Percentiles rank a stretch among this genome's conserved stretches.
Evolutionary conservation across 768 basidiomycete species (phyloP).

Genomic region (Mrakia blollopis): DNA sequence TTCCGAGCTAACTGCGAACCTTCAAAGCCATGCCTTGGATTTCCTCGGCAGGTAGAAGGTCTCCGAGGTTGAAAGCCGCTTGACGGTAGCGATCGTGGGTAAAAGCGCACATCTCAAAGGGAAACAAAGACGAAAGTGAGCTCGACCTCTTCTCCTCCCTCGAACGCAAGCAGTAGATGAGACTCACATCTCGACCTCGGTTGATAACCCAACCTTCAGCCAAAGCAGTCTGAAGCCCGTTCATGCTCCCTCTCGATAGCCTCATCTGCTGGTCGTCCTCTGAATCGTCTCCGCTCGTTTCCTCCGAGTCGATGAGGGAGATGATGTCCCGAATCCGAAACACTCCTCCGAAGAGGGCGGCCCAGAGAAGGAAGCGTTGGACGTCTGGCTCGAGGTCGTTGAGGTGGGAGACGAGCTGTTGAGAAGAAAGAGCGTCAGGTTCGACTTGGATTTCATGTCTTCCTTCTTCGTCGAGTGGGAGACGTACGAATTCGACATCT

Average conservation of each 20-base stretch:
- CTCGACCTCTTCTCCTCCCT: not conserved
- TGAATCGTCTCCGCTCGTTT: conserved; percentile 45
- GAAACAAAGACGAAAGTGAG: not conserved
- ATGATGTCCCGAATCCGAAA: conserved; percentile 58
- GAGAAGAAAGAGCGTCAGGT: not conserved
- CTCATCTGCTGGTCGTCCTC: conserved; percentile 25
- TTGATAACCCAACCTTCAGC: conserved; percentile 70
- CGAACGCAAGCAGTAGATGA: conserved; percentile 45
- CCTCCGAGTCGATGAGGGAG: conserved; percentile 68
- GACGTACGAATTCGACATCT: conserved; percentile 53
- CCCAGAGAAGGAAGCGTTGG: conserved; percentile 64
- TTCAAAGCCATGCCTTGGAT: conserved; percentile 66
- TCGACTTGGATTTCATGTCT: too few species aligned
- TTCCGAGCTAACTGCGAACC: not conserved
- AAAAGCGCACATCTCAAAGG: conserved; percentile 35
- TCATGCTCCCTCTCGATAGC: conserved; percentile 57
- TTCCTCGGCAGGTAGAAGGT: conserved; percentile 50
- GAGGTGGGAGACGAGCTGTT: conserved; percentile 54
- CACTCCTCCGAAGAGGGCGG: conserved; percentile 57
- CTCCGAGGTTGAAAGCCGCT: conserved; percentile 61
- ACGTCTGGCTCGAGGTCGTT: conserved; percentile 61
- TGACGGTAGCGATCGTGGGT: conserved; percentile 66
- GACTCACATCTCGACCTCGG: conserved; percentile 65
- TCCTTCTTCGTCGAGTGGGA: too few species aligned
- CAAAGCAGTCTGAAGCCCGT: conserved; percentile 62